These are phyloP conservation scores for Ophiostoma fasciatum DNA, from an alignment of 2,329 filamentous ascomycete species.

Conservation along the genomic window DNA sequence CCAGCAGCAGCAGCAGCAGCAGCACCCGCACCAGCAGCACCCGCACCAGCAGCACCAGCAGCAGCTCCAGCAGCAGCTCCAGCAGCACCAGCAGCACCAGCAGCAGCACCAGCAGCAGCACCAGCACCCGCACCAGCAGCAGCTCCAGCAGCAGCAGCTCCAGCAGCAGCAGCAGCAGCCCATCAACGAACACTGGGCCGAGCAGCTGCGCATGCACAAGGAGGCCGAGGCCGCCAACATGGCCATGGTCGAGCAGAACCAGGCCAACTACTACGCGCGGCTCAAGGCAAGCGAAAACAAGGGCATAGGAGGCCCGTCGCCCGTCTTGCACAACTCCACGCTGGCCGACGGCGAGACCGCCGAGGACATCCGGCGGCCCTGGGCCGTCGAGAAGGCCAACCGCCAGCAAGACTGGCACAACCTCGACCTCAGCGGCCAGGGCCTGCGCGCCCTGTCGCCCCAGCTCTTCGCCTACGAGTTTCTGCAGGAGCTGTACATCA, in stretches of 20 bases:
- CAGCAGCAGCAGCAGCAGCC: no score
- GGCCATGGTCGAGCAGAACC: slow-evolving; percentile 54
- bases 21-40: no score
- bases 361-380: slow-evolving; percentile 42
- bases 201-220: slow-evolving; percentile 70
- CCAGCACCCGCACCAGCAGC: no score
- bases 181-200: slow-evolving; percentile 63
- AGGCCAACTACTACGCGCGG: slow-evolving; percentile 57
- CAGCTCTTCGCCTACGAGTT: slow-evolving; percentile 81
- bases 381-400: slow-evolving; percentile 49
- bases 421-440: slow-evolving; percentile 92
- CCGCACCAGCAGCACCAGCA: no score
- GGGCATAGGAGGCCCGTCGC: slow-evolving; percentile 42
- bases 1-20: no score
- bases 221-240: slow-evolving; percentile 58
- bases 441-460: slow-evolving; percentile 64
- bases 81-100: no score
- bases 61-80: no score
- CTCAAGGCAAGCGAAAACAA: slow-evolving; percentile 57
- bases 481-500: slow-evolving; percentile 81
- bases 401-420: slow-evolving; percentile 80
- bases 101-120: no score
- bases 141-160: no score
- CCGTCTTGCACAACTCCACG: slow-evolving; percentile 32
- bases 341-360: slow-evolving; percentile 37